A percentile compares a stretch with the other conserved stretches of the same genome.
phyloP scores from a whole-genome alignment of 176 grass and related monocot genomes.

The Aegilops tauschii region DNA sequence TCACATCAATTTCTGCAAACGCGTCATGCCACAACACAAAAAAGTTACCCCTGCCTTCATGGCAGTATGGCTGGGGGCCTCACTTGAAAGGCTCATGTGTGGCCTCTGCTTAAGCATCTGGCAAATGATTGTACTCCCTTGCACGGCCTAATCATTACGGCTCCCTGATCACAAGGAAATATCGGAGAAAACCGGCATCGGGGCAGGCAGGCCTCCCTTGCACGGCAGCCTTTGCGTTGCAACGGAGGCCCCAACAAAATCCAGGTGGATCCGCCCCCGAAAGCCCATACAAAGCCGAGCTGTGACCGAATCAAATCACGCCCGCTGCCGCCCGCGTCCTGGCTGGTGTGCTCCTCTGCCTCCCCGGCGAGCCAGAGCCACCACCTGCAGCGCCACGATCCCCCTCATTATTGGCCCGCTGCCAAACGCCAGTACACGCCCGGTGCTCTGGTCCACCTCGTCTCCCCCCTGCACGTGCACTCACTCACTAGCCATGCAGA shows the following conservation, averaged over 20 bases:
- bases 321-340: neutral
- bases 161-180: neutral
- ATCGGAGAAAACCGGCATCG: neutral
- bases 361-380: neutral
- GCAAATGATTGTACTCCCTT: conserved; percentile 2
- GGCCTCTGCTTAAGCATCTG: neutral
- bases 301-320: conserved; percentile 36
- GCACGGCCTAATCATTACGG: neutral
- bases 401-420: neutral
- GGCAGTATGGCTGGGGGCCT: no score
- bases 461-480: neutral
- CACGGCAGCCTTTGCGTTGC: neutral
- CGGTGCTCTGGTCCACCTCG: neutral
- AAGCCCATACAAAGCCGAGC: conserved; percentile 36
- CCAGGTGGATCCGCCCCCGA: conserved; percentile 32
- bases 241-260: conserved; percentile 12
- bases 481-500: neutral
- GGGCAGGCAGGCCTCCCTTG: neutral
- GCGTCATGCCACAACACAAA: no score
- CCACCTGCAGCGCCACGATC: conserved; percentile 23
- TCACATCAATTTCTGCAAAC: no score
- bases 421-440: neutral
- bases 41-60: no score
- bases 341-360: neutral
- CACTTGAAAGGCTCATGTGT: no score